phyloP scores from a whole-genome alignment of 257 asterid species.

The Gentiana straminea region DNA sequence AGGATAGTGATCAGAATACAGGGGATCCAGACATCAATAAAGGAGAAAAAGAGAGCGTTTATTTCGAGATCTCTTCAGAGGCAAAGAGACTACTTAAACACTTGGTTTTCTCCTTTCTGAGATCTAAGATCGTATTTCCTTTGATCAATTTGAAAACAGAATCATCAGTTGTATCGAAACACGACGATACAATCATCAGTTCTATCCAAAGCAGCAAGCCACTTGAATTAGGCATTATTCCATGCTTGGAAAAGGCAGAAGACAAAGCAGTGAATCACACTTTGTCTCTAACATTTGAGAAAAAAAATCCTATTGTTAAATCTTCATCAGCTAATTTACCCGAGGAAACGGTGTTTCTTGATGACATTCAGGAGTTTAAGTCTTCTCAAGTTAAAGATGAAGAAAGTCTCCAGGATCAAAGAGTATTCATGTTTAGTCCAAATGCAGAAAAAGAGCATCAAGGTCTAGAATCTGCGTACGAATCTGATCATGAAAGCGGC shows the following conservation, averaged over 20 bases:
- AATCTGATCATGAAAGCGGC: slow-evolving; percentile 2
- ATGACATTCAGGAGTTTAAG: slow-evolving; percentile 58
- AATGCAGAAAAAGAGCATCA: not conserved
- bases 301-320: not conserved
- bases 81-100: slow-evolving; percentile 7
- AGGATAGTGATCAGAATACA: slow-evolving; percentile 1
- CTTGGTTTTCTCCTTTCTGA: not conserved
- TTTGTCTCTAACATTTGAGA: not conserved
- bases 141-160: not conserved
- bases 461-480: not conserved
- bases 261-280: not conserved
- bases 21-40: slow-evolving; percentile 2
- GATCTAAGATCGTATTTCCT: slow-evolving; percentile 7
- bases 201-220: slow-evolving; percentile 1
- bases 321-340: slow-evolving; percentile 27
- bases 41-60: slow-evolving; percentile 10
- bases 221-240: not conserved
- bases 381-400: slow-evolving; percentile 24
- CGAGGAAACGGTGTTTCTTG: slow-evolving; percentile 40
- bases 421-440: slow-evolving; percentile 54
- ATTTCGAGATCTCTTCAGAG: slow-evolving; percentile 14
- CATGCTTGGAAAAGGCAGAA: not conserved
- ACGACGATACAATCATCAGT: slow-evolving; percentile 4
- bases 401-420: slow-evolving; percentile 39
- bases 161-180: not conserved